Evolutionary conservation across 2,329 filamentous ascomycete species (phyloP), one percentile per base, ranked within the genome.

Genomic region (Colletotrichum siamense): DNA sequence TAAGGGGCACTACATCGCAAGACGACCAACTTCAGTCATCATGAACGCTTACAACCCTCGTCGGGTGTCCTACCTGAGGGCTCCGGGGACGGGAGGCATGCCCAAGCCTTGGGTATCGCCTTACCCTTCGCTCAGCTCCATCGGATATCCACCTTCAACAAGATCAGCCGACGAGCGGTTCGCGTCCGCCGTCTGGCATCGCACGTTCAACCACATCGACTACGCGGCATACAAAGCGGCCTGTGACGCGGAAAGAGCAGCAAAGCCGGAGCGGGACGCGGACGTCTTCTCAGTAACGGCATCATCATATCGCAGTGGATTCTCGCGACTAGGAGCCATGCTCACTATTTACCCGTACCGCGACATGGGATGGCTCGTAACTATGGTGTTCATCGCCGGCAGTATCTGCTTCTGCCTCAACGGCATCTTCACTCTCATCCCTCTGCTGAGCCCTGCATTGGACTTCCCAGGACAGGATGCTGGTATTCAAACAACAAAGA

Each of bases 1-100:
- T 69, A 69, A 62, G 49, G 59, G 18, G 10, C 16, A 36, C 15
- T 18, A 0, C 66, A 13, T 18, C 57, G 28, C 5, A 13, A 68
- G 39, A 61, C 4, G 30, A 39, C 13, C 44, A 49, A 2, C 15
- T 4, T n/a, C 52, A 69, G 26, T 28, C 73, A 76, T 55, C 34
- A 76, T 76, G 74, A 76, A 76, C 71, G 71, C 44, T 61, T 76
- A 69, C 70, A 76, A 76, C 74, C 74, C 74, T 10, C 74, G 74
- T n/a, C 66, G 74, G 70, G 74, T 74, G 57, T 74, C 74, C 4
- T 76, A 76, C 28, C 71, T 76, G 16, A 64, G 74, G 22, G 34
- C 74, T 16, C 59, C 74, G 13, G 71, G 59, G 5, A 9, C 59
- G 57, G 73, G 62, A 6, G 34, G 66, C 6, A 32, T 28, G 30